Evolutionary conservation across 805 yeast genomes (phyloP).

Genomic region (Helenozyma rhizophorensis): DNA sequence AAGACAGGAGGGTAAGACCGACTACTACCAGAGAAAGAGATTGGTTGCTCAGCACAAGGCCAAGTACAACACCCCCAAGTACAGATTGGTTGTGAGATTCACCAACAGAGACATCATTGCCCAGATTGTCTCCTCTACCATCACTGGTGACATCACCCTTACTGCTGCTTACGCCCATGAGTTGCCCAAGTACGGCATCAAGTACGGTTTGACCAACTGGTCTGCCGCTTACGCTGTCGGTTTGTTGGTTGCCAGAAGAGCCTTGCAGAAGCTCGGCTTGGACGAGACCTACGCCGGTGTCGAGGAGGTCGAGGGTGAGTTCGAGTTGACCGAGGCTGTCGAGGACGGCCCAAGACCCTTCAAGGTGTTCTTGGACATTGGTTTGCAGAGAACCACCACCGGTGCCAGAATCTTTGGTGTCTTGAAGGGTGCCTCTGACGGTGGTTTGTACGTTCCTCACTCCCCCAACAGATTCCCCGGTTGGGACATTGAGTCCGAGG

Average conservation of each 20-base stretch:
- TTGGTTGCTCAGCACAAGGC: constrained; percentile 99
- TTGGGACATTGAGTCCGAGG: constrained; percentile 98
- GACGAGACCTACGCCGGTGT: constrained; percentile 98
- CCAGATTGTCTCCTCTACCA: constrained; percentile 94
- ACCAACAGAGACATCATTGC: constrained; percentile 99
- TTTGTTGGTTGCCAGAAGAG: constrained; percentile 98
- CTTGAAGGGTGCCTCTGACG: constrained; percentile 99
- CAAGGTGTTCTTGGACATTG: constrained; percentile 98
- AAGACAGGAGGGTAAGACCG: constrained; percentile 99
- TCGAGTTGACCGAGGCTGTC: constrained; percentile 95
- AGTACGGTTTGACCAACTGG: constrained; percentile 99
- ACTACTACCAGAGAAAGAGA: constrained; percentile 99
- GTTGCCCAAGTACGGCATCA: constrained; percentile 95
- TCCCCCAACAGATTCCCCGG: constrained; percentile 99
- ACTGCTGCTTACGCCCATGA: constrained; percentile 99
- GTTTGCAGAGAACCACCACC: constrained; percentile 99
- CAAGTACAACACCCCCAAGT: constrained; percentile 98
- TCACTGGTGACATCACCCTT: constrained; percentile 93
- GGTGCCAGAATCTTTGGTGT: constrained; percentile 99
- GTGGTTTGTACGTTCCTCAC: constrained; percentile 99
- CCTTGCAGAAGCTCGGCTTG: constrained; percentile 93
- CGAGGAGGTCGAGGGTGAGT: constrained; percentile 99
- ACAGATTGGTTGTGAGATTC: constrained; percentile 99
- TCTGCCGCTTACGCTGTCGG: constrained; percentile 99
- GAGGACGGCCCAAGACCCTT: constrained; percentile 99